Conservation (phyloP, 257 asterid genomes). For the Osmanthus fragrans region DNA sequence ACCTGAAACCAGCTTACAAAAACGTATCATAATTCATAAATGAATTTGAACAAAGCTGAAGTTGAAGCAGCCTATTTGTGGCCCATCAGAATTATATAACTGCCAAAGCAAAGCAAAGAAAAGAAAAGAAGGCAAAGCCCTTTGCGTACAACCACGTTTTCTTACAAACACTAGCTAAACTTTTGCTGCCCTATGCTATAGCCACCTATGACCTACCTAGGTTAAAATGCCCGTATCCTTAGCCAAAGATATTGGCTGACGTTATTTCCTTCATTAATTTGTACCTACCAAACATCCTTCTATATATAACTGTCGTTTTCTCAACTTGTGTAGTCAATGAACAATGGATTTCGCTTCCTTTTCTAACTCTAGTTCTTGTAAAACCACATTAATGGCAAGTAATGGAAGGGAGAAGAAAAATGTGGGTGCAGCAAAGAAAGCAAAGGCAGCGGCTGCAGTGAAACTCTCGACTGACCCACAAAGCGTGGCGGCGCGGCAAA, state of each 20-base stretch:
- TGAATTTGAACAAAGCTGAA: background rate
- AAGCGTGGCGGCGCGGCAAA: conserved; percentile 43
- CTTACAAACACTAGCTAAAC: background rate
- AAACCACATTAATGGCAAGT: conserved; percentile 16
- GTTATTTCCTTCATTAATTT: conserved; percentile 19
- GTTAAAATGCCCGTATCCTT: conserved; percentile 23
- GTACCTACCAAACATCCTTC: conserved; percentile 18
- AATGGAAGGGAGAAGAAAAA: conserved; percentile 8
- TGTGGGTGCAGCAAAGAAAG: conserved; percentile 22
- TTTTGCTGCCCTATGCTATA: conserved; percentile 27
- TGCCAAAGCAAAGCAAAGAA: background rate
- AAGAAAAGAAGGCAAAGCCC: background rate
- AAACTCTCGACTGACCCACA: conserved; percentile 55
- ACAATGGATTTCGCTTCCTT: conserved; percentile 27
- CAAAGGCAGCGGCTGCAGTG: conserved; percentile 25
- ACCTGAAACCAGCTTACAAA: background rate
- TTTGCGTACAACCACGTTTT: conserved; percentile 4
- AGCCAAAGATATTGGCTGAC: conserved; percentile 34
- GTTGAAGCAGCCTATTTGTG: background rate
- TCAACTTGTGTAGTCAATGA: background rate
- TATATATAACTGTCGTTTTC: background rate
- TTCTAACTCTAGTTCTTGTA: conserved; percentile 26
- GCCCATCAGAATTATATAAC: background rate
- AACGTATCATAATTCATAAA: background rate
- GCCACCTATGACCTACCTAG: background rate